phyloP scores from a whole-genome alignment of 2,329 filamentous ascomycete genomes.

The Microsporum canis region DNA sequence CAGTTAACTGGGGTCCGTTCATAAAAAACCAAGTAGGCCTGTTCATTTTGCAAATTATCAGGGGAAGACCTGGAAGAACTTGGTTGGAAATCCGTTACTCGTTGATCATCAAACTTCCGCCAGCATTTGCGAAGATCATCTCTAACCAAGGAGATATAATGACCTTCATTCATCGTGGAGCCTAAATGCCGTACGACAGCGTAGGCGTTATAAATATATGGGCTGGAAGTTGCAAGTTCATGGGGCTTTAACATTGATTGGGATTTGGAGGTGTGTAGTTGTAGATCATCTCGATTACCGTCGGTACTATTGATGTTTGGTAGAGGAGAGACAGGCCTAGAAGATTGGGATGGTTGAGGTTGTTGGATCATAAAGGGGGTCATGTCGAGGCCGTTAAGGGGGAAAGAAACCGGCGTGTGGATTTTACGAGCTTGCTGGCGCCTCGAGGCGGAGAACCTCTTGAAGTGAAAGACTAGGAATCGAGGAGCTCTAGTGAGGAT shows the following conservation, averaged over 20 bases:
- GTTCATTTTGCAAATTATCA: conserved; percentile 48
- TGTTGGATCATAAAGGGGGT: conserved; percentile 47
- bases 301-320: conserved; percentile 3
- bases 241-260: conserved; percentile 5
- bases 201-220: conserved; percentile 74
- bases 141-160: conserved; percentile 65
- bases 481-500: conserved; percentile 68
- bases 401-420: conserved; percentile 61
- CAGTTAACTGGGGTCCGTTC: conserved; percentile 39
- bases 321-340: conserved; percentile 24
- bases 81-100: conserved; percentile 47
- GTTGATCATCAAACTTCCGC: conserved; percentile 51
- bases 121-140: conserved; percentile 48
- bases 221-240: conserved; percentile 32
- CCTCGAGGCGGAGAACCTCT: conserved; percentile 52
- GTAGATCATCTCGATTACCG: conserved; percentile 13
- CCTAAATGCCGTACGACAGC: conserved; percentile 72
- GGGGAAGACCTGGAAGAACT: conserved; percentile 34
- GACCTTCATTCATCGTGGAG: conserved; percentile 55
- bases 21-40: conserved; percentile 57
- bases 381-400: conserved; percentile 58
- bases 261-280: conserved; percentile 46
- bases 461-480: conserved; percentile 66
- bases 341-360: neutral
- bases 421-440: conserved; percentile 54